Evolutionary conservation across 306 rosid genomes (phyloP), one percentile per base, ranked within the genome.

Genomic region (Citrullus colocynthis): DNA sequence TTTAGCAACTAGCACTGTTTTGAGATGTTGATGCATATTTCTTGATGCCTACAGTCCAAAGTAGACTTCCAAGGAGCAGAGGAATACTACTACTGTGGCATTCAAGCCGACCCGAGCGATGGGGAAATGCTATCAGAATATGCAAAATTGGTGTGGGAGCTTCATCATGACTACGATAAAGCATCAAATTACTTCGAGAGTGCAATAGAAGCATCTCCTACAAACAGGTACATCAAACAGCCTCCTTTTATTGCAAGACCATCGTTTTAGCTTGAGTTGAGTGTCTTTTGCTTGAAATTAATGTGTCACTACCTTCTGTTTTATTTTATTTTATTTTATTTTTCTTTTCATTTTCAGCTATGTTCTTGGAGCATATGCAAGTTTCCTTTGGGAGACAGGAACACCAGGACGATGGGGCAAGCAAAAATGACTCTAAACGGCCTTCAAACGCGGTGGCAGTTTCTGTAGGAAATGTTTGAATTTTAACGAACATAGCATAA

Each of bases 301-400:
- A 42, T 16, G 20, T 12, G 9, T 37, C 63, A 54, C 66, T 57
- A 69, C 54, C 57, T 69, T 70, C 56, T 24, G 28, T 24, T 24
- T 24, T 42, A 5, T 42, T 42, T 42, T 11, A 5, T 42, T 8
- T 34, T 11, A 54, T 13, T 6, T 42, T 42, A 4, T 12, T 54
- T 13, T 16, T 28, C 54, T n/a, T 84, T 24, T 52, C 80, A 49
- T 39, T 77, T 84, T 75, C 91, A 95, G 98, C 85, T 65, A 84
- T 81, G 86, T 90, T 82, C 92, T 88, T 76, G 97, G 92, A 48
- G 92, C 97, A 18, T 88, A 95, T 78, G 91, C 96, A 63, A 76
- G 78, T 78, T 92, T 95, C 83, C 97, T 95, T 55, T 90, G 97
- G 98, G 93, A 92, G 82, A 80, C 44, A 84, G 20, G 96, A 86